Conservation (phyloP, 23 red algal genomes). For the Cyanidium caldarium region DNA sequence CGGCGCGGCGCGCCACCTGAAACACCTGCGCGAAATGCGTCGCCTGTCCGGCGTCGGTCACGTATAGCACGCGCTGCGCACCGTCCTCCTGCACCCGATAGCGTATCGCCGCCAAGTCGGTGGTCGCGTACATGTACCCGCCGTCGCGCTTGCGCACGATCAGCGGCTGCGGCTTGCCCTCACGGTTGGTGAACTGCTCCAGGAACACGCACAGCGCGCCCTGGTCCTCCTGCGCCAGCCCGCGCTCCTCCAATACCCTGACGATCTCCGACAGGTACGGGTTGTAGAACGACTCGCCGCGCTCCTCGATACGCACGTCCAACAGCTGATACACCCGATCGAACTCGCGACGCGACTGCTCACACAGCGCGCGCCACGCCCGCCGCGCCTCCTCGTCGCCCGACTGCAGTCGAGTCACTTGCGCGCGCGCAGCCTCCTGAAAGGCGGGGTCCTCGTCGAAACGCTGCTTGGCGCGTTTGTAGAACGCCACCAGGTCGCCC, state of each 20-base stretch:
- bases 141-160: slow-evolving; percentile 92
- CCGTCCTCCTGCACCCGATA: slow-evolving; percentile 62
- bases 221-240: slow-evolving; percentile 47
- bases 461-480: slow-evolving; percentile 60
- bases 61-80: slow-evolving; percentile 83
- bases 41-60: slow-evolving; percentile 91
- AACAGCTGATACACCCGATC: slow-evolving; percentile 82
- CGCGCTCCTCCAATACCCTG: slow-evolving; percentile 26
- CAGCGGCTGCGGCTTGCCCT: slow-evolving; percentile 60
- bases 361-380: slow-evolving; percentile 77
- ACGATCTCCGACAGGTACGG: slow-evolving; percentile 51
- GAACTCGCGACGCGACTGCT: slow-evolving; percentile 77
- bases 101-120: slow-evolving; percentile 85
- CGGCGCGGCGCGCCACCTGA: slow-evolving; percentile 54
- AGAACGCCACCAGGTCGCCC: slow-evolving; percentile 93
- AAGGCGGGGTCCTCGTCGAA: slow-evolving; percentile 90
- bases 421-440: slow-evolving; percentile 46
- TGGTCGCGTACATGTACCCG: slow-evolving; percentile 89
- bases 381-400: slow-evolving; percentile 57
- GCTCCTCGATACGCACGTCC: slow-evolving; percentile 52
- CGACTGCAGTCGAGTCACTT: slow-evolving; percentile 76
- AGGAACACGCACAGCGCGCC: slow-evolving; percentile 88
- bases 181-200: slow-evolving; percentile 56
- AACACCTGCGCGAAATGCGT: slow-evolving; percentile 97
- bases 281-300: slow-evolving; percentile 97